Percentiles rank a stretch among this genome's conserved stretches.
phyloP scores from a whole-genome alignment of 495 filamentous ascomycete genomes.

The Apiosordaria backusii region DNA sequence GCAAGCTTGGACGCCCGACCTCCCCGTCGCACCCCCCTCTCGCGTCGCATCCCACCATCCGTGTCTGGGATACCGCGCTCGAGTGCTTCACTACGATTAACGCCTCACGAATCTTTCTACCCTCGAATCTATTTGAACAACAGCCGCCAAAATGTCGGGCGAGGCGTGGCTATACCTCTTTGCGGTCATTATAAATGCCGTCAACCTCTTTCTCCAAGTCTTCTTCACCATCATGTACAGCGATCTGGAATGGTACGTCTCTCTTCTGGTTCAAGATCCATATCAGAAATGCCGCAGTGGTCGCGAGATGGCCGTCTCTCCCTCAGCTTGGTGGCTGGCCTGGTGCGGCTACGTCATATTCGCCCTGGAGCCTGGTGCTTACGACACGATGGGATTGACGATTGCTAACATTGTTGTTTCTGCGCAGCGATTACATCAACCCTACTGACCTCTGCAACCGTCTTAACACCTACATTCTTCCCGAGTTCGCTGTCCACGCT shows the following conservation, averaged over 20 bases:
- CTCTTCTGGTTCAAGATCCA: neutral
- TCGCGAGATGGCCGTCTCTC: neutral
- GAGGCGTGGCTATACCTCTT: constrained; percentile 99
- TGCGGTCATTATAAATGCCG: constrained; percentile 98
- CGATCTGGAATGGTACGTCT: constrained; percentile 87
- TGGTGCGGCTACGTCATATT: neutral
- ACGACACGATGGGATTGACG: neutral
- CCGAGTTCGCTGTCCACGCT: constrained; percentile 95
- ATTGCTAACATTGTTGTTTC: neutral
- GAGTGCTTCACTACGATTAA: constrained; percentile 4
- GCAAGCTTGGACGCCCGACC: neutral
- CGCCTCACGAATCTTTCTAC: neutral
- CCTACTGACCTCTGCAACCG: constrained; percentile 99
- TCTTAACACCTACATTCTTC: constrained; percentile 98
- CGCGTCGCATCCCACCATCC: neutral
- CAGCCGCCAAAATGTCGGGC: constrained; percentile 77
- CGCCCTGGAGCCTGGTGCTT: neutral
- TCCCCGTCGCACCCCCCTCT: neutral
- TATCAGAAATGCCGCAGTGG: neutral
- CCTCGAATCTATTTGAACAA: neutral
- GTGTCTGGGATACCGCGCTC: neutral
- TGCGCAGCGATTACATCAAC: constrained; percentile 94
- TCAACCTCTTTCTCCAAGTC: constrained; percentile 99
- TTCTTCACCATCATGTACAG: constrained; percentile 99
- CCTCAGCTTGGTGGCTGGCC: neutral